Conservation (phyloP, 441 rosid species). For the Gossypium laxum region DNA sequence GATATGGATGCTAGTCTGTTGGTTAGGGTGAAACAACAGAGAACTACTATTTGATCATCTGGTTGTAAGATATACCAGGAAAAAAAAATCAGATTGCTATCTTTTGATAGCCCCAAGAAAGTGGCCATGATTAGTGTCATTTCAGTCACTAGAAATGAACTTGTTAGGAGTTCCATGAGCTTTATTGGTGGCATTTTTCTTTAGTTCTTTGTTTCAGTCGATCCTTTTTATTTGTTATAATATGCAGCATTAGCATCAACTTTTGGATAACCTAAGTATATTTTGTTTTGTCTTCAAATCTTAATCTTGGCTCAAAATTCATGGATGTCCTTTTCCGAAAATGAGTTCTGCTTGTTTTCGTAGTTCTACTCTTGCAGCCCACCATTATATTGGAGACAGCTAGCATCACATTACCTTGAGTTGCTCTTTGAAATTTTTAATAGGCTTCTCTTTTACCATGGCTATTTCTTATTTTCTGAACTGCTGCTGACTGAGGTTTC, state of each 20-base stretch:
- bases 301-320: constrained; percentile 7
- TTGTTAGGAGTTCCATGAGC: background rate
- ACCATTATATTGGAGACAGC: constrained; percentile 6
- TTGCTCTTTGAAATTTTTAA: constrained; percentile 9
- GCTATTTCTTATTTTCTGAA: background rate
- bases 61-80: background rate
- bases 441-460: background rate
- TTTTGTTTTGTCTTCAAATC: constrained; percentile 13
- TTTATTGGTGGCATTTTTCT: background rate
- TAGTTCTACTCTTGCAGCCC: background rate
- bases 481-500: constrained; percentile 4
- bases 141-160: background rate
- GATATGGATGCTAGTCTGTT: background rate
- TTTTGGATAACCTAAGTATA: background rate
- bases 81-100: background rate
- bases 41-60: background rate
- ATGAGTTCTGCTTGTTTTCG: constrained; percentile 1
- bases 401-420: constrained; percentile 5
- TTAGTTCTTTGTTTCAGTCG: background rate
- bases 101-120: constrained; percentile 1
- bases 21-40: background rate
- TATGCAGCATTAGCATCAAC: constrained; percentile 2
- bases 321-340: constrained; percentile 1
- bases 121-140: background rate
- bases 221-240: constrained; percentile 1